phyloP scores from a whole-genome alignment of 495 filamentous ascomycete species.

The Aspergillus incahuasiensis region DNA sequence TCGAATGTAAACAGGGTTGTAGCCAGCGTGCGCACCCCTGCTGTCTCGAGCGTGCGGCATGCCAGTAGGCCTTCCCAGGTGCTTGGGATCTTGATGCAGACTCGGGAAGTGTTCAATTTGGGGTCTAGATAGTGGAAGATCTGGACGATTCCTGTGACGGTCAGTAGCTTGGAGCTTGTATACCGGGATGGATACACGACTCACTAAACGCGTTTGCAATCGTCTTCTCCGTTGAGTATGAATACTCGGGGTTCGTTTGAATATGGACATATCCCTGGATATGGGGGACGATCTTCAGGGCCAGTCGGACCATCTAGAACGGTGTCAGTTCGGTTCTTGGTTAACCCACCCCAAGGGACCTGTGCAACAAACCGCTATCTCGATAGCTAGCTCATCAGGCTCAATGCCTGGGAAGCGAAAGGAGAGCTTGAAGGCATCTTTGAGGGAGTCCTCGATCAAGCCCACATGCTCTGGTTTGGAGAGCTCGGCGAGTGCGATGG shows the following conservation, averaged over 20 bases:
- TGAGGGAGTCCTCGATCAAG: slow-evolving; percentile 43
- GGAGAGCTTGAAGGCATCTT: slow-evolving; percentile 31
- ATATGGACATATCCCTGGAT: slow-evolving; percentile 54
- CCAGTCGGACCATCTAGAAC: slow-evolving; percentile 48
- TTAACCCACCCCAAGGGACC: too few species aligned
- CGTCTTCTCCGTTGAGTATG: slow-evolving; percentile 49
- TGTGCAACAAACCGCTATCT: slow-evolving; percentile 42
- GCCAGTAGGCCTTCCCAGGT: slow-evolving; percentile 64
- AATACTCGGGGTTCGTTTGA: slow-evolving; percentile 56
- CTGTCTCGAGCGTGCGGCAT: slow-evolving; percentile 50
- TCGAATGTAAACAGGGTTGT: slow-evolving; percentile 58
- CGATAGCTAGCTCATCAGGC: slow-evolving; percentile 50
- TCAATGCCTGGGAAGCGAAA: slow-evolving; percentile 34
- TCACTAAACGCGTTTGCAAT: slow-evolving; percentile 52
- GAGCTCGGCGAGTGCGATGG: slow-evolving; percentile 57
- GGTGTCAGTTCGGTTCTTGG: background rate
- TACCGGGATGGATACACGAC: slow-evolving; percentile 5
- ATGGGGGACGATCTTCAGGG: slow-evolving; percentile 46
- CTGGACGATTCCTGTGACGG: slow-evolving; percentile 41
- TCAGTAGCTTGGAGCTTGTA: background rate
- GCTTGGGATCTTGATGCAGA: slow-evolving; percentile 60
- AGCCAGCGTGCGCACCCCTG: slow-evolving; percentile 52
- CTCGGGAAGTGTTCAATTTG: slow-evolving; percentile 39
- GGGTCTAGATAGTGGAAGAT: slow-evolving; percentile 47
- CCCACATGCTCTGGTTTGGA: slow-evolving; percentile 42